Percentiles rank a stretch among this genome's conserved stretches.
phyloP scores from a whole-genome alignment of 805 yeast species.

The Nakazawaea wickerhamii region DNA sequence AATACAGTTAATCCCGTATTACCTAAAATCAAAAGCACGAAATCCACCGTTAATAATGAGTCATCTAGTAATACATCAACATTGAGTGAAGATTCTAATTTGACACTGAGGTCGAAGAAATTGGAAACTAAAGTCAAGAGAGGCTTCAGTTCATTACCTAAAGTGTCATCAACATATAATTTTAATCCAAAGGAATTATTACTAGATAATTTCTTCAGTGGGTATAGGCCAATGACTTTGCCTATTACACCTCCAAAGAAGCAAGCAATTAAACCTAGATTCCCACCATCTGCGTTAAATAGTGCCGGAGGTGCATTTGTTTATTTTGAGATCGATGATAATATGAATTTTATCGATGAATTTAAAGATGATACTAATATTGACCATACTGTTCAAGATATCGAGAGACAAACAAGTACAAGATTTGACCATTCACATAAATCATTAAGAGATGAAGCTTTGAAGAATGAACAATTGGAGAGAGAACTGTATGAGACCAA shows the following conservation, averaged over 20 bases:
- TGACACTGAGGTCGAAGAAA: slow-evolving; percentile 1
- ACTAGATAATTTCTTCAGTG: slow-evolving; percentile 29
- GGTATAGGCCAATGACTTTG: slow-evolving; percentile 29
- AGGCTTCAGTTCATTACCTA: slow-evolving; percentile 29
- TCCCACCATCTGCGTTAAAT: slow-evolving; percentile 9
- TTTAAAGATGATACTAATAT: slow-evolving; percentile 10
- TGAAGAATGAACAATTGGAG: slow-evolving; percentile 12
- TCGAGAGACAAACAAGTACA: slow-evolving; percentile 15
- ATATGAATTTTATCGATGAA: slow-evolving; percentile 21
- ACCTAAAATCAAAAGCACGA: slow-evolving; percentile 8
- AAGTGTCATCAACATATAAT: slow-evolving; percentile 28
- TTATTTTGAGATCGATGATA: slow-evolving; percentile 29
- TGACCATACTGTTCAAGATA: slow-evolving; percentile 11
- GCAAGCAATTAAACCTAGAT: slow-evolving; percentile 4
- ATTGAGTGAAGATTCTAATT: neutral
- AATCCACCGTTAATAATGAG: neutral
- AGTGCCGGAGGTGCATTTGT: slow-evolving; percentile 20
- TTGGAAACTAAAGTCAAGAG: slow-evolving; percentile 15
- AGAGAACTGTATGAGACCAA: slow-evolving; percentile 11
- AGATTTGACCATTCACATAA: slow-evolving; percentile 19
- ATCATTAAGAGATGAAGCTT: slow-evolving; percentile 16
- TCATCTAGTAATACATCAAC: neutral
- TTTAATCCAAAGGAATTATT: slow-evolving; percentile 28
- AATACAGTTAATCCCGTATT: slow-evolving; percentile 8
- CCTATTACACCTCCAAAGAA: slow-evolving; percentile 23